These are phyloP conservation scores for Diaporthe vaccinii DNA, from an alignment of 2,329 filamentous ascomycete species.

Conservation along the genomic window DNA sequence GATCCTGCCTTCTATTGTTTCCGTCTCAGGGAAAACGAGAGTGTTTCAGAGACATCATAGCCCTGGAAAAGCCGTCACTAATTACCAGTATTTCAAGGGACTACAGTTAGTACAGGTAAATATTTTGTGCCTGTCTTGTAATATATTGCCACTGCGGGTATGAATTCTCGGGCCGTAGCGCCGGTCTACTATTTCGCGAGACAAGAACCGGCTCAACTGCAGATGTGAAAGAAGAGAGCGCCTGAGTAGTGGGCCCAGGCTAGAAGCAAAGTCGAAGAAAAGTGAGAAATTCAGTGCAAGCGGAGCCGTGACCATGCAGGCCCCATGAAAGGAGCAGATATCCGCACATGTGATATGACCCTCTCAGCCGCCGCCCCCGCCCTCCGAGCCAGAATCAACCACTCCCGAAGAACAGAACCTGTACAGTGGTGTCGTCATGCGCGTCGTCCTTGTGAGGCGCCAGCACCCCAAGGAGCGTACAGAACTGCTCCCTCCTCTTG, in stretches of 20 bases:
- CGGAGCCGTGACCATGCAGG: background rate
- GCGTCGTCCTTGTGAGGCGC: slow-evolving; percentile 75
- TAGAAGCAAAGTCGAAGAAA: background rate
- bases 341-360: too few species aligned
- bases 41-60: background rate
- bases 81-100: background rate
- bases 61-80: background rate
- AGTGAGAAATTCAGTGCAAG: background rate
- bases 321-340: too few species aligned
- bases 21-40: background rate
- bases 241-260: background rate
- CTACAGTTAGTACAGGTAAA: background rate
- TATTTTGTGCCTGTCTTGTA: background rate
- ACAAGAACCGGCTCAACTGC: background rate
- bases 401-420: slow-evolving; percentile 82
- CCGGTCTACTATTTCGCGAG: background rate
- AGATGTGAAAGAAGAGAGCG: background rate
- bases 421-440: slow-evolving; percentile 85
- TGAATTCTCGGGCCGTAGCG: background rate
- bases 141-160: background rate
- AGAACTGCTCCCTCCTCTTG: slow-evolving; percentile 79
- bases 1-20: background rate
- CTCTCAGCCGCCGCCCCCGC: too few species aligned
- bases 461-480: slow-evolving; percentile 78
- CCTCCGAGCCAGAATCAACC: background rate